These are phyloP conservation scores for Blepharisma japonicum DNA, from an alignment of 73 alveolate genomes.

Conservation along the genomic window DNA sequence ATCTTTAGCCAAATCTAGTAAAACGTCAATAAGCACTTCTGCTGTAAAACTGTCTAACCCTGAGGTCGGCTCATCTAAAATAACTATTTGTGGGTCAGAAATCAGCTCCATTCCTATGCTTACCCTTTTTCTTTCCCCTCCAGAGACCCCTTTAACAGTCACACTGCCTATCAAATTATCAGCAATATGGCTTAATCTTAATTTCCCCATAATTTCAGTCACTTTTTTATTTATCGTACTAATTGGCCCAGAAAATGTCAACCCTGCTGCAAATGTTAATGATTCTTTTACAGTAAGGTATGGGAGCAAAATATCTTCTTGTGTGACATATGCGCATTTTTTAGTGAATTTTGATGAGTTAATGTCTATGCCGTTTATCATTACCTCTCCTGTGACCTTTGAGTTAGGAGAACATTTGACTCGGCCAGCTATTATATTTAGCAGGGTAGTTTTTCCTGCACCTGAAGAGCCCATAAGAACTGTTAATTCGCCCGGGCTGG, in stretches of 20 bases:
- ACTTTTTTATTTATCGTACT: slow-evolving; percentile 43
- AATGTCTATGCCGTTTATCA: background rate
- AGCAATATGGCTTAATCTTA: slow-evolving; percentile 39
- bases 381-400: background rate
- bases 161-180: slow-evolving; percentile 65
- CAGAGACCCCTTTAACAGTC: slow-evolving; percentile 62
- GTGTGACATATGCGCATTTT: slow-evolving; percentile 40
- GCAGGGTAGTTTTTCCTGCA: slow-evolving; percentile 66
- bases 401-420: background rate
- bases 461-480: slow-evolving; percentile 55
- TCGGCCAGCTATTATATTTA: slow-evolving; percentile 37
- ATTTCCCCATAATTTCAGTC: slow-evolving; percentile 36
- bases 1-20: slow-evolving; percentile 48
- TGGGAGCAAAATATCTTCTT: slow-evolving; percentile 55
- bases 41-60: slow-evolving; percentile 66
- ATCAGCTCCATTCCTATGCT: slow-evolving; percentile 65
- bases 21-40: slow-evolving; percentile 40
- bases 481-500: slow-evolving; percentile 51
- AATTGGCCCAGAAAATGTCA: slow-evolving; percentile 39
- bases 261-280: slow-evolving; percentile 53
- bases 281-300: slow-evolving; percentile 65
- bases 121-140: slow-evolving; percentile 70
- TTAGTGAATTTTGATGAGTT: background rate
- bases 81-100: slow-evolving; percentile 57
- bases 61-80: slow-evolving; percentile 74